Evolutionary conservation across 257 asterid species (phyloP).

Genomic region (Jaltomata sinuosa): DNA sequence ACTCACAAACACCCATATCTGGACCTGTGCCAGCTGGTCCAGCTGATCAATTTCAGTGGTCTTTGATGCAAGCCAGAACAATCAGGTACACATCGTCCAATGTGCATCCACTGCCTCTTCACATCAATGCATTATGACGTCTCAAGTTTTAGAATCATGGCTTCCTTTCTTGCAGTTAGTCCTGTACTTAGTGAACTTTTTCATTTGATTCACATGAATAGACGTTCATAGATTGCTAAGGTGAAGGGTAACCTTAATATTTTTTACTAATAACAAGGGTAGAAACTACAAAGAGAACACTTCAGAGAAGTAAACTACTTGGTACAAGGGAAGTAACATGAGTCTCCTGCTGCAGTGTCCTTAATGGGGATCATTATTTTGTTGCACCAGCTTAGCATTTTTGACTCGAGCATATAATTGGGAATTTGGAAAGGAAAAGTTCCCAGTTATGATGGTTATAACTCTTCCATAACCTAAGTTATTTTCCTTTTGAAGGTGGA

Average conservation of each 20-base stretch:
- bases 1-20: conserved; percentile 16
- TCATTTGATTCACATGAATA: neutral
- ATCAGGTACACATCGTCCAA: conserved; percentile 19
- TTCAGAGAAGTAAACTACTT: neutral
- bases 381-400: neutral
- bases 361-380: neutral
- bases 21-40: conserved; percentile 39
- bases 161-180: neutral
- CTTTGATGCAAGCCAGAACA: conserved; percentile 42
- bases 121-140: neutral
- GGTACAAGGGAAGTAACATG: neutral
- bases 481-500: conserved; percentile 28
- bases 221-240: neutral
- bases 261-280: neutral
- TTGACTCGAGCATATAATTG: neutral
- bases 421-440: neutral
- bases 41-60: conserved; percentile 25
- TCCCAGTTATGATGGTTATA: neutral
- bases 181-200: neutral
- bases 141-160: neutral
- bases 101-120: neutral
- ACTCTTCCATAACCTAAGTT: neutral
- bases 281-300: neutral
- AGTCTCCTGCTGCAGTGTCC: neutral
- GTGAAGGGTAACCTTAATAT: neutral